phyloP scores from a whole-genome alignment of 129 eudicot genomes.

The Flaveria linearis region DNA sequence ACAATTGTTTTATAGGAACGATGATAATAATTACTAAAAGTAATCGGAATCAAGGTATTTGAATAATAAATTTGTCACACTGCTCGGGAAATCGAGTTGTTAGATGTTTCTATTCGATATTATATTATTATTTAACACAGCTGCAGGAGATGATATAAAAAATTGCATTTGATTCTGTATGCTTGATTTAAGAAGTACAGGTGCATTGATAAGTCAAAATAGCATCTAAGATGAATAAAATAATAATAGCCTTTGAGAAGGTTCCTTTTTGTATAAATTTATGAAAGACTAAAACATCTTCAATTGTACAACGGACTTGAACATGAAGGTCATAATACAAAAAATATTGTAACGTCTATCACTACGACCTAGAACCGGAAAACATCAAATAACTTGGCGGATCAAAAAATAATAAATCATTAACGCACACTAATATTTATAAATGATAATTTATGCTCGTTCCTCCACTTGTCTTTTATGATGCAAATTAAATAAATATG shows the following conservation, averaged over 20 bases:
- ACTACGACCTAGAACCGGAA: no score
- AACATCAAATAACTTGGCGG: no score
- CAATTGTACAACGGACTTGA: no score
- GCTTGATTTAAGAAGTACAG: constrained; percentile 43
- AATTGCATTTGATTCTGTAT: constrained; percentile 32
- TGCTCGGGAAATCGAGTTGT: constrained; percentile 58
- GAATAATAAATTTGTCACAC: constrained; percentile 74
- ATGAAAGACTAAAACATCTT: no score
- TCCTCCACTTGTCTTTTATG: no score
- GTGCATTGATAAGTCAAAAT: constrained; percentile 45
- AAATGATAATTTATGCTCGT: no score
- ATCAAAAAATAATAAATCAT: no score
- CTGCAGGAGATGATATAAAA: constrained; percentile 28
- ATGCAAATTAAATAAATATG: no score
- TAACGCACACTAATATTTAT: no score
- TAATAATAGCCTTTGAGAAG: constrained; percentile 37
- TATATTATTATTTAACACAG: constrained; percentile 32
- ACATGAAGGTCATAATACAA: no score
- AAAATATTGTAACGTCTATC: no score
- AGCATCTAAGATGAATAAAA: constrained; percentile 60
- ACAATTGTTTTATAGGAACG: constrained; percentile 57
- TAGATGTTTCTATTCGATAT: constrained; percentile 75
- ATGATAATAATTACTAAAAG: constrained; percentile 40
- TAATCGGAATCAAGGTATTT: constrained; percentile 38
- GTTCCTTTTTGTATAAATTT: constrained; percentile 39